Percentiles rank a stretch among this genome's conserved stretches.
Evolutionary conservation across 73 alveolate genomes (phyloP).

Genomic region (Stentor coeruleus): DNA sequence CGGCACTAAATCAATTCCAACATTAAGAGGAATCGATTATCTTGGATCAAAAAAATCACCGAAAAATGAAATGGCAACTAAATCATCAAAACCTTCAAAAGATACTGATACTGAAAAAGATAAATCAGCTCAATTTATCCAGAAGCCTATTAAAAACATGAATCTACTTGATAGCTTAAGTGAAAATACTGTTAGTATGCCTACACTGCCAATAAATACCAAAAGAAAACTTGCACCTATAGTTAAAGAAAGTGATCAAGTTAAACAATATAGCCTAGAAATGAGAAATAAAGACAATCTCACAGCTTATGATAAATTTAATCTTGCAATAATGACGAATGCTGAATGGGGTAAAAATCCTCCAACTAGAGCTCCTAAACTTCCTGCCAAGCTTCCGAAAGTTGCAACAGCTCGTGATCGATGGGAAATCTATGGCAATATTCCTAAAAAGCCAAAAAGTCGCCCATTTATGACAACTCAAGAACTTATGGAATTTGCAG

Average conservation of each 20-base stretch:
- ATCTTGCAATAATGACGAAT: background rate
- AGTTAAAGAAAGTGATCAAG: background rate
- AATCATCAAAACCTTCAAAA: background rate
- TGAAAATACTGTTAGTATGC: background rate
- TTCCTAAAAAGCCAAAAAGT: background rate
- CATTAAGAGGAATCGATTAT: background rate
- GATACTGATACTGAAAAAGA: background rate
- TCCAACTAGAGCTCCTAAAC: background rate
- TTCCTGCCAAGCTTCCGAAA: conserved; percentile 3
- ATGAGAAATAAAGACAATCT: background rate
- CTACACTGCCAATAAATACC: background rate
- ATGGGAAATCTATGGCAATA: conserved; percentile 13
- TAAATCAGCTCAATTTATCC: no score
- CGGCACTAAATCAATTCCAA: background rate
- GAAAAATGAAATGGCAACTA: background rate
- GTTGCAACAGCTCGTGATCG: background rate
- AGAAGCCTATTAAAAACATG: background rate
- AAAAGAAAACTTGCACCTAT: background rate
- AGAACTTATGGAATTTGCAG: background rate
- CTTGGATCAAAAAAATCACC: background rate
- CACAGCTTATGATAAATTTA: background rate
- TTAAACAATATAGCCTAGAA: background rate
- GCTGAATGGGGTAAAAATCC: conserved; percentile 18
- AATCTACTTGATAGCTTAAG: background rate
- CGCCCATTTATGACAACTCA: background rate